Percentiles rank a stretch among this genome's conserved stretches.
Evolutionary conservation across 257 asterid species (phyloP).

Genomic region (Haberlea rhodopensis): DNA sequence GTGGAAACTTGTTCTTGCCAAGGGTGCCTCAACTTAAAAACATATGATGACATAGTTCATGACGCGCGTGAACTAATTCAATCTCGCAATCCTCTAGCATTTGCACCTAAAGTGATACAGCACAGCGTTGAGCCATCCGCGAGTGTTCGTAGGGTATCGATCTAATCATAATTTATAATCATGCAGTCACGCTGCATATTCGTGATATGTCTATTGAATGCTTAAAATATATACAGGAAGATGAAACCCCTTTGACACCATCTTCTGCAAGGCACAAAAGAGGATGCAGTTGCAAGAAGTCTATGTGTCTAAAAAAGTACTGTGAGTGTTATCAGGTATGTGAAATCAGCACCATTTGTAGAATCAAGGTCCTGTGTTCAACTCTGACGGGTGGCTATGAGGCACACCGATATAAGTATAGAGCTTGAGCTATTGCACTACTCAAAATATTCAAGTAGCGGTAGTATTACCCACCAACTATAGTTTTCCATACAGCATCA

Average conservation of each 20-base stretch:
- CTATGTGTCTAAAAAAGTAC: conserved; percentile 77
- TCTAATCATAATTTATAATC: conserved; percentile 18
- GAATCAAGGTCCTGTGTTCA: conserved; percentile 8
- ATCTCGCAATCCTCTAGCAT: conserved; percentile 73
- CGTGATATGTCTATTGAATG: conserved; percentile 17
- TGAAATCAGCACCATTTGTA: no score
- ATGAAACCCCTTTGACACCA: conserved; percentile 41
- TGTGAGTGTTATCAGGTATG: conserved; percentile 88
- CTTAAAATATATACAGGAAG: conserved; percentile 41
- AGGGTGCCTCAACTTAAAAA: conserved; percentile 66
- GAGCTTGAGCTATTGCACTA: no score
- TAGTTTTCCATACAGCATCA: no score
- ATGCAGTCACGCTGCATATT: conserved; percentile 5
- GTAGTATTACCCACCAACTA: no score
- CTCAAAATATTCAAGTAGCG: no score
- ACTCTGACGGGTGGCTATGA: not conserved
- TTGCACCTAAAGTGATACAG: conserved; percentile 59
- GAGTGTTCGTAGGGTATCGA: conserved; percentile 42
- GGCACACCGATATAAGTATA: not conserved
- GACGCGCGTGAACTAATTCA: conserved; percentile 51
- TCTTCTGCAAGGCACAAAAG: conserved; percentile 72
- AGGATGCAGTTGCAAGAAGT: conserved; percentile 88
- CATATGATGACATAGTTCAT: conserved; percentile 53
- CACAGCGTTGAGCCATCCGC: conserved; percentile 33
- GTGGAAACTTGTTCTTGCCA: conserved; percentile 67